Evolutionary conservation across 495 filamentous ascomycete genomes (phyloP), one percentile per base, ranked within the genome.

Genomic region (Podospora comata): DNA sequence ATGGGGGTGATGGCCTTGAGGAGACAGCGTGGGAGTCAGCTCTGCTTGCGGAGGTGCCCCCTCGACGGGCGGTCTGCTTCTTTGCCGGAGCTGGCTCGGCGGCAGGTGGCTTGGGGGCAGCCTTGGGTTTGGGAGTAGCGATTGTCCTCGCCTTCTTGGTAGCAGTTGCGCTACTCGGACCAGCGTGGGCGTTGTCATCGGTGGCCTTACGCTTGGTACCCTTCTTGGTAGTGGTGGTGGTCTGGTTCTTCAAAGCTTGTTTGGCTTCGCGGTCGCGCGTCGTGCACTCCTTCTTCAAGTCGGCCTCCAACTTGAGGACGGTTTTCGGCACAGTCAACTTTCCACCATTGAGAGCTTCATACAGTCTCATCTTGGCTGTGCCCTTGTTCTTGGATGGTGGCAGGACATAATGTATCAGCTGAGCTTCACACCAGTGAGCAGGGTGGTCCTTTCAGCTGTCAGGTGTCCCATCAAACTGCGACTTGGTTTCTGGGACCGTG

Each of bases 401-500:
- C 0, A 89, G 73, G 4, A 85, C 85, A 75, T 88, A 88, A 64
- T 89, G 85, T 3, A 87, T 71, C 23, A 88, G 78, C 64, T 89
- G 85, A 3, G 86, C 86, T 65, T 84, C 81, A 62, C 85, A 88
- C 83, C 82, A 88, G 66, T 86, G 85, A 6, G 77, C 82, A 0
- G 83, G 79, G 32, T 78, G 79, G 71, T 87, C 83, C 60, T 81
- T 83, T 16, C 53, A n/a, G 34, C 60, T 61, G 11, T 75, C 74
- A 11, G 55, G n/a, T 20, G 73, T 67, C 4, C 76, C 74, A 13
- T 70, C 65, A 27, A 88, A 83, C 5, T 86, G 71, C 5, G 76
- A 70, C 54, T 74, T 78, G 19, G 88, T 79, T 67, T 88, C 83
- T 2, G 76, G 72, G 26, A 83, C 60, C 5, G 76, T 79, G 2